Evolutionary conservation across 1,139 yeast species (phyloP), one percentile per base, ranked within the genome.

Genomic region (Candida labiduridarum): DNA sequence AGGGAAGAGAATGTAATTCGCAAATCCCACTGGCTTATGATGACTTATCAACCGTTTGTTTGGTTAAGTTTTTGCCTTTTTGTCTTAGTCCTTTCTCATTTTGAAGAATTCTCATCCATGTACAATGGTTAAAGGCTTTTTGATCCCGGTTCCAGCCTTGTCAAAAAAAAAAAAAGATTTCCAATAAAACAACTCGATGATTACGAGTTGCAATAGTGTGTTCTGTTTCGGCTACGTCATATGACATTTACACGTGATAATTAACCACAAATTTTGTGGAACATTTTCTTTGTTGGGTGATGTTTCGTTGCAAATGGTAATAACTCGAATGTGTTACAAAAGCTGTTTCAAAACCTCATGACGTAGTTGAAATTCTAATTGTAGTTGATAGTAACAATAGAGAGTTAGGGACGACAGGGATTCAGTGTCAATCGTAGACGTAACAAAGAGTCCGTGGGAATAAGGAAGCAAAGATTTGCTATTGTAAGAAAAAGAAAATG

Each of bases 191-290:
- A 22, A 7, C 25, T 22, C 25, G 25, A 22, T 22, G 34, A 31
- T 31, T 31, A 31, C 14, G 34, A 31, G 25, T 22, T 22, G 4
- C 7, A 4, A 22, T 22, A 22, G 25, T 22, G 4, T 22, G 25
- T 22, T 4, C 7, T 22, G 4, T 4, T 33, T 11, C n/a, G 9
- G 16, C 35, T 38, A 38, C 41, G 41, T 38, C 41, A 38, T 38
- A 38, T 11, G 29, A 38, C 41, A 27, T 38, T 12, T 22, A 38
- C 41, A 38, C 41, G 41, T 38, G 30, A 38, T 19, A 38, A 19
- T 18, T 19, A 10, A 9, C 7, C 25, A 9, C 16, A 16, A 10
- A n/a, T 9, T 38, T 38, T 38, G 41, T 38, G 41, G 5, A 19
- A 38, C n/a, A 22, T 19, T 38, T 5, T 19, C 29, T 12, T 19